A percentile compares a stretch with the other conserved stretches of the same genome.
Evolutionary conservation across 345 rosid genomes (phyloP).

Genomic region (Murraya paniculata): DNA sequence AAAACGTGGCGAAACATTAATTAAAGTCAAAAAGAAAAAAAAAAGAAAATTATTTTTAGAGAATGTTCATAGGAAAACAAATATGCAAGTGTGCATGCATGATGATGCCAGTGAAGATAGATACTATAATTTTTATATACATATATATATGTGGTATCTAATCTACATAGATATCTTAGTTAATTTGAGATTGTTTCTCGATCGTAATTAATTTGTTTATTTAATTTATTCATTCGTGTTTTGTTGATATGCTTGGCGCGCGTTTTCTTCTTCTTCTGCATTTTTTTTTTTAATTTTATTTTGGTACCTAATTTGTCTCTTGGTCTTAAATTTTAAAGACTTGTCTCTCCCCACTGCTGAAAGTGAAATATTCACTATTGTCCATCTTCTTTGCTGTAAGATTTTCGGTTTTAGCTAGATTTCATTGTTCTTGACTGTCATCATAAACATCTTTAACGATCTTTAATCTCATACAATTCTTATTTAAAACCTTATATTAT

Average conservation of each 20-base stretch:
- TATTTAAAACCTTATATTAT: no score
- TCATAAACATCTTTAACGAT: no score
- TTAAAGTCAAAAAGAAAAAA: not conserved
- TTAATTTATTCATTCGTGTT: not conserved
- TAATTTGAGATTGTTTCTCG: not conserved
- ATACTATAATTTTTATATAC: not conserved
- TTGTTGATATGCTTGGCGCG: not conserved
- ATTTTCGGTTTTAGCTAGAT: no score
- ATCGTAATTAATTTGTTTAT: not conserved
- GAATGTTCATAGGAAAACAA: constrained; percentile 24
- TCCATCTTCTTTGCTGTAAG: no score
- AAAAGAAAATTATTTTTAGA: not conserved
- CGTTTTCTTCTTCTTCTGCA: no score
- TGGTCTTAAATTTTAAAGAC: no score
- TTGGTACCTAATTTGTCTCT: no score
- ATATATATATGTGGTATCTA: not conserved
- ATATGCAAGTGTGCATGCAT: not conserved
- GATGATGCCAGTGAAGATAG: not conserved
- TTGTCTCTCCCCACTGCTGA: no score
- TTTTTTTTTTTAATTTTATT: no score
- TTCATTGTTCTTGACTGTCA: no score
- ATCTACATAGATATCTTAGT: not conserved
- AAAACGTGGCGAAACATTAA: not conserved
- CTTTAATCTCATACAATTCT: no score
- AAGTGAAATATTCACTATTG: no score